Evolutionary conservation across 2,329 filamentous ascomycete species (phyloP).

Genomic region (Trichophyton equinum): DNA sequence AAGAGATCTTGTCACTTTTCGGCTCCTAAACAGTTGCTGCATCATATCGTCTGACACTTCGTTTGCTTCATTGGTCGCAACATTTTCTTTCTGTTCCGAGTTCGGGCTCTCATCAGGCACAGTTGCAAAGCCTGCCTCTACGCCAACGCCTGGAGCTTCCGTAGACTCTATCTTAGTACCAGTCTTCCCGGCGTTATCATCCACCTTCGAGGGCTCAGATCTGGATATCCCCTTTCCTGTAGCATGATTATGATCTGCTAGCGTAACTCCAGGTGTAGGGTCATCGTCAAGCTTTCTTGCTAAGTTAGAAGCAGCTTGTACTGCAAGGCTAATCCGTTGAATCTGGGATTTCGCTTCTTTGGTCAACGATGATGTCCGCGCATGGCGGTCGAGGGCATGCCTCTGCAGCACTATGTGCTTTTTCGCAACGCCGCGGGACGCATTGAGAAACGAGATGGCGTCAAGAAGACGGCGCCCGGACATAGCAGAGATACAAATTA

Average conservation of each 20-base stretch:
- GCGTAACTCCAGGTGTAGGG: slow-evolving; percentile 10
- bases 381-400: slow-evolving; percentile 51
- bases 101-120: not conserved
- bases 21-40: slow-evolving; percentile 50
- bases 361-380: slow-evolving; percentile 51
- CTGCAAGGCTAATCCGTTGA: slow-evolving; percentile 48
- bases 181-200: not conserved
- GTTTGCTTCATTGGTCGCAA: slow-evolving; percentile 25
- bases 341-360: slow-evolving; percentile 50
- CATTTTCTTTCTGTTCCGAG: not conserved
- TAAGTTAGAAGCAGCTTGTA: slow-evolving; percentile 48
- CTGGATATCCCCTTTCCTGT: not conserved
- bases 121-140: not conserved
- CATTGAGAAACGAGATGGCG: slow-evolving; percentile 56
- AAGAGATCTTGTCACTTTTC: slow-evolving; percentile 44
- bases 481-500: slow-evolving; percentile 26
- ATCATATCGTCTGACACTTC: slow-evolving; percentile 47
- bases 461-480: slow-evolving; percentile 55
- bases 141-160: not conserved
- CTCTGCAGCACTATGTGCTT: slow-evolving; percentile 49
- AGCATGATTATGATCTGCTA: not conserved
- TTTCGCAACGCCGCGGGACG: slow-evolving; percentile 54
- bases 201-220: not conserved
- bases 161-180: not conserved
- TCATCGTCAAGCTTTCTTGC: slow-evolving; percentile 45